Percentiles rank a stretch among this genome's conserved stretches.
Conservation (phyloP, 2,329 filamentous ascomycete genomes). For the Ceratocystis cubensis region DNA sequence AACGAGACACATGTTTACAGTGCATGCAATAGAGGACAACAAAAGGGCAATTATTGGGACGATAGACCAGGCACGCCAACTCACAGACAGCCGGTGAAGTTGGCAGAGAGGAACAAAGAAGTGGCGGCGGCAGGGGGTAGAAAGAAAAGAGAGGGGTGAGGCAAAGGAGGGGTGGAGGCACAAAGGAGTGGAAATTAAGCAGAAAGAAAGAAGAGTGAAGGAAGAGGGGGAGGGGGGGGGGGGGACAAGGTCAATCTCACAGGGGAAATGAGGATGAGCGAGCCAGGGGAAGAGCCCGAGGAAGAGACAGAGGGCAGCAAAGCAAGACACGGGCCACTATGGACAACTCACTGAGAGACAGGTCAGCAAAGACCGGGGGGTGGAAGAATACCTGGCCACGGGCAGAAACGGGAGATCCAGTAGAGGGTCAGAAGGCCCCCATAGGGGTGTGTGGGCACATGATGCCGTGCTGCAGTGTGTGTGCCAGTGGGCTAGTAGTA, state of each 20-base stretch:
- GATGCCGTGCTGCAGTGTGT: neutral
- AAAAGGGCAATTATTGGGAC: neutral
- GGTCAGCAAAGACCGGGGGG: neutral
- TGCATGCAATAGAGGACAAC: neutral
- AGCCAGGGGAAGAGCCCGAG: slow-evolving; percentile 12
- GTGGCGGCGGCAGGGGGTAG: neutral
- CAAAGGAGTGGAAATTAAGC: neutral
- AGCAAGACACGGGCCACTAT: neutral
- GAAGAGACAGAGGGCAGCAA: slow-evolving; percentile 1
- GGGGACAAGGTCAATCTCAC: slow-evolving; percentile 12
- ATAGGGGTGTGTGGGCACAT: neutral
- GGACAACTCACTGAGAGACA: neutral
- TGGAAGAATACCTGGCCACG: neutral
- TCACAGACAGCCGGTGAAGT: neutral
- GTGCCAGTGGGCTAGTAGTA: neutral
- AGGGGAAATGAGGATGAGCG: slow-evolving; percentile 18
- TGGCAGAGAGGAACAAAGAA: slow-evolving; percentile 17
- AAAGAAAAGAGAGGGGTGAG: slow-evolving; percentile 2
- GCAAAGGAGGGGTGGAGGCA: neutral
- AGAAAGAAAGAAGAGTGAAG: neutral
- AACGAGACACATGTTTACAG: no score
- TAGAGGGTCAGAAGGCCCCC: neutral
- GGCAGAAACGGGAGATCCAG: neutral
- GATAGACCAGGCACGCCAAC: slow-evolving; percentile 3
- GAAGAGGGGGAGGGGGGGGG: neutral